These are phyloP conservation scores for Aleurites moluccanus DNA, from an alignment of 441 rosid species.

Conservation along the genomic window DNA sequence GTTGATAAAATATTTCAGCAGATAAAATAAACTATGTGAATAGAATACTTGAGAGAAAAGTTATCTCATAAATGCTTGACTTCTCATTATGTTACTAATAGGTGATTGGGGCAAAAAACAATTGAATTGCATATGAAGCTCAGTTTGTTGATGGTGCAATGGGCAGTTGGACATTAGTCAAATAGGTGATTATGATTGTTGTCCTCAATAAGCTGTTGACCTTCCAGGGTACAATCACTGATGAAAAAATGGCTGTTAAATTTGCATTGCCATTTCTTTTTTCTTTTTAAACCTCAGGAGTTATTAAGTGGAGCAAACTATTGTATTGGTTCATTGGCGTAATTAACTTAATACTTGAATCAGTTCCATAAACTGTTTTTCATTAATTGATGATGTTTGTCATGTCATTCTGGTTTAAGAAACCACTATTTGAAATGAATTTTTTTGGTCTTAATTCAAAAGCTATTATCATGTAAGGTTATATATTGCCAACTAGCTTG, in stretches of 20 bases:
- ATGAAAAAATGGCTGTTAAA: not conserved
- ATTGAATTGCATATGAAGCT: not conserved
- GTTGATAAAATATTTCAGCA: not conserved
- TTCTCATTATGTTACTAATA: too few relatives aligned
- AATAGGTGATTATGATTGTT: not conserved
- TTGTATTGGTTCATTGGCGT: not conserved
- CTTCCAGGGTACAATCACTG: not conserved
- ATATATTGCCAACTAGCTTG: not conserved
- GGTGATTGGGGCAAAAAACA: not conserved
- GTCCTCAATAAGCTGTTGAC: not conserved
- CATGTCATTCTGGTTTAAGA: not conserved
- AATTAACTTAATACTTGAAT: not conserved
- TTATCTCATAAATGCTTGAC: not conserved
- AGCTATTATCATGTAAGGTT: not conserved
- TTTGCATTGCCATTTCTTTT: not conserved
- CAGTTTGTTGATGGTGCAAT: not conserved
- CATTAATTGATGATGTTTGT: not conserved
- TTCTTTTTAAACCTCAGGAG: not conserved
- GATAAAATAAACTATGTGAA: not conserved
- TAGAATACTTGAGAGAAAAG: not conserved
- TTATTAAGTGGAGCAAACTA: not conserved
- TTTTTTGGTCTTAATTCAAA: not conserved
- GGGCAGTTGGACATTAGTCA: not conserved
- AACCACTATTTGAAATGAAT: not conserved
- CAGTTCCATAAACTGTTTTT: not conserved